Conservation (phyloP, 192 early-diverging fungal species). For the Chytriomyces sp. region DNA sequence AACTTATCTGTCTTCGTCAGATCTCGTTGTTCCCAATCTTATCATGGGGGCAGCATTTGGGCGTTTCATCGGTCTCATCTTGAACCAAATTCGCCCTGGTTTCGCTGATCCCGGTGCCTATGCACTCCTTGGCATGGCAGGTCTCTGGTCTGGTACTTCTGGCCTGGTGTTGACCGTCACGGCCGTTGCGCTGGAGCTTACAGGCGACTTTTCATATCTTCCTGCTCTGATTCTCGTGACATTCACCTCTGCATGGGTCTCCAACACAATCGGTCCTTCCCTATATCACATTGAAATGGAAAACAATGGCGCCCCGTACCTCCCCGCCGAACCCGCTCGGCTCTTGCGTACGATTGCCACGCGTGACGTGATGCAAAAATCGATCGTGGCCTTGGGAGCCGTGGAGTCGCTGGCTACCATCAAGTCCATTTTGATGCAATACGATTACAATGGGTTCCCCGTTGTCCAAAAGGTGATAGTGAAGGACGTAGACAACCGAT, state of each 20-base stretch:
- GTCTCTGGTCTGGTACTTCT: conserved; percentile 39
- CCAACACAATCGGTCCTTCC: conserved; percentile 13
- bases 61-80: conserved; percentile 27
- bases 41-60: conserved; percentile 43
- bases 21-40: conserved; percentile 45
- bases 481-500: too few species aligned
- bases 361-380: conserved; percentile 4
- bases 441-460: conserved; percentile 33
- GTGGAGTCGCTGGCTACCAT: background rate
- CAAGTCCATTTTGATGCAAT: background rate
- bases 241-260: conserved; percentile 29
- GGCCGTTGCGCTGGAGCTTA: conserved; percentile 40
- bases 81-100: conserved; percentile 32
- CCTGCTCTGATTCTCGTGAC: conserved; percentile 35
- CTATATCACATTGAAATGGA: conserved; percentile 47
- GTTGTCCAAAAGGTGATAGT: conserved; percentile 34
- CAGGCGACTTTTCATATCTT: conserved; percentile 37
- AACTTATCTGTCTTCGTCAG: conserved; percentile 7
- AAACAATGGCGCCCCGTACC: conserved; percentile 33
- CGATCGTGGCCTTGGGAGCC: conserved; percentile 18
- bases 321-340: conserved; percentile 32
- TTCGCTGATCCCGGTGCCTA: conserved; percentile 36
- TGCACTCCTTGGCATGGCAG: conserved; percentile 41
- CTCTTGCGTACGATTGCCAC: conserved; percentile 27
- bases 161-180: conserved; percentile 39